Conservation (phyloP, 1,139 yeast species). For the Pneumocystis murina region DNA sequence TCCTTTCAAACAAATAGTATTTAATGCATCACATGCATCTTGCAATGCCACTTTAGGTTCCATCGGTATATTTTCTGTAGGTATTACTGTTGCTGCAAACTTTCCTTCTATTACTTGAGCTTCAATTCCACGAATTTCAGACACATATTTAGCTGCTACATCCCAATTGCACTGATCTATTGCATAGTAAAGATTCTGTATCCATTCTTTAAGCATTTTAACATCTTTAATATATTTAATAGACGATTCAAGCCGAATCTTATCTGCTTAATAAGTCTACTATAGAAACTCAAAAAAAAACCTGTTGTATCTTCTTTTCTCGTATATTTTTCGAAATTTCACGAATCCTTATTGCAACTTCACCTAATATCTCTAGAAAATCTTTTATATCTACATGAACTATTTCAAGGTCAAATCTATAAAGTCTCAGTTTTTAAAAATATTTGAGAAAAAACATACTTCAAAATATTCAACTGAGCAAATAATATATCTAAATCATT, state of each 20-base stretch:
- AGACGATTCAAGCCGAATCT: constrained; percentile 50
- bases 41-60: constrained; percentile 45
- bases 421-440: too few relatives aligned
- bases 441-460: too few relatives aligned
- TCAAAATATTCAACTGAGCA: too few relatives aligned
- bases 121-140: constrained; percentile 41
- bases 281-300: too few relatives aligned
- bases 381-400: too few relatives aligned
- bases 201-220: constrained; percentile 45
- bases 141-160: constrained; percentile 51
- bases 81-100: constrained; percentile 74
- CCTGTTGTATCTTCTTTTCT: too few relatives aligned
- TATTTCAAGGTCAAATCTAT: too few relatives aligned
- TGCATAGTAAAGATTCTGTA: constrained; percentile 54
- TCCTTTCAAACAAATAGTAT: constrained; percentile 40
- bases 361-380: too few relatives aligned
- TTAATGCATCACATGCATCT: constrained; percentile 46
- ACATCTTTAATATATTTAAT: constrained; percentile 51
- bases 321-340: too few relatives aligned
- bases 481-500: too few relatives aligned
- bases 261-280: constrained; percentile 29
- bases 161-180: constrained; percentile 57
- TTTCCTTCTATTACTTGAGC: constrained; percentile 40
- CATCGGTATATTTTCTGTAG: constrained; percentile 80
- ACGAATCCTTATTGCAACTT: too few relatives aligned